Percentiles rank a stretch among this genome's conserved stretches.
Conservation (phyloP, 2,329 filamentous ascomycete genomes). For the Cladophialophora exuberans region DNA sequence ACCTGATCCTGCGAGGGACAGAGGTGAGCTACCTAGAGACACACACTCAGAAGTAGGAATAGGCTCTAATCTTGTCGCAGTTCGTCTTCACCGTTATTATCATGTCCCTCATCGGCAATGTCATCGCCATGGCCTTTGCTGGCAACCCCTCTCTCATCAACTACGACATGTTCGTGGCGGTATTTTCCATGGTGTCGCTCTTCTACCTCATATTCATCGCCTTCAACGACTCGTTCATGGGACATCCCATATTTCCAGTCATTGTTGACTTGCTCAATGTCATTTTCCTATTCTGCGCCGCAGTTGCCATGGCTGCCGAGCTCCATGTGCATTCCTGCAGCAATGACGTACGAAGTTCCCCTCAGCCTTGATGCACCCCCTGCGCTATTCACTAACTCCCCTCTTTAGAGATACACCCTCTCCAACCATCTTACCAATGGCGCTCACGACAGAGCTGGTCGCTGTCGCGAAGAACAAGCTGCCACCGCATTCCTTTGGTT, state of each 20-base stretch:
- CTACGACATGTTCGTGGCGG: constrained; percentile 53
- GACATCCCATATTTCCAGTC: constrained; percentile 49
- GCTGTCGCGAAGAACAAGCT: constrained; percentile 57
- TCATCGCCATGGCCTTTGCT: constrained; percentile 56
- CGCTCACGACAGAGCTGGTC: constrained; percentile 40
- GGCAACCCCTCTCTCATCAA: constrained; percentile 63
- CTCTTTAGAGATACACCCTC: constrained; percentile 42
- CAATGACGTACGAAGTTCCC: constrained; percentile 46
- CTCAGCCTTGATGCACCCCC: constrained; percentile 1
- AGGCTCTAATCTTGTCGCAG: constrained; percentile 40
- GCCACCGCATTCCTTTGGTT: constrained; percentile 57
- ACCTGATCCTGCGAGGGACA: constrained; percentile 45
- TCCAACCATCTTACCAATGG: constrained; percentile 52
- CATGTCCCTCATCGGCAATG: constrained; percentile 65
- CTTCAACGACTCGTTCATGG: constrained; percentile 43
- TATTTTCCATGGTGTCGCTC: constrained; percentile 52
- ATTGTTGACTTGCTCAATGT: constrained; percentile 51
- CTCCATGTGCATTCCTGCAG: constrained; percentile 50
- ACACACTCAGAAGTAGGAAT: too few relatives aligned
- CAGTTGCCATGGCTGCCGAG: constrained; percentile 52
- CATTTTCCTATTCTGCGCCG: constrained; percentile 53
- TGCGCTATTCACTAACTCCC: constrained; percentile 6
- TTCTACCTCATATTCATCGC: constrained; percentile 52
- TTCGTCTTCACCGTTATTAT: constrained; percentile 63
- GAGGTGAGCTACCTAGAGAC: constrained; percentile 41